These are phyloP conservation scores for Citrullus amarus DNA, from an alignment of 306 rosid species.

Conservation along the genomic window DNA sequence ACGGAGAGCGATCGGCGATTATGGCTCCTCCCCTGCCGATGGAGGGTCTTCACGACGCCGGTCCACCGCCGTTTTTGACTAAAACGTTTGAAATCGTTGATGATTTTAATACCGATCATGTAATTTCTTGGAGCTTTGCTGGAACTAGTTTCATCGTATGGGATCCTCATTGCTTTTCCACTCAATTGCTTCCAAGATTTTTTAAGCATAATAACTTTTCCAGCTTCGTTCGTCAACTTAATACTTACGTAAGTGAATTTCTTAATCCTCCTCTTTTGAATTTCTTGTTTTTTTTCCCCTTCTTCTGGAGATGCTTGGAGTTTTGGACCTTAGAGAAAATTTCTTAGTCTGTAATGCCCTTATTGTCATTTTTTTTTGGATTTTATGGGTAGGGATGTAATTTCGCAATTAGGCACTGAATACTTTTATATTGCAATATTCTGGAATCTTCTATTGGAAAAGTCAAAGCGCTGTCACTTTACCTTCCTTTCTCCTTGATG, in stretches of 20 bases:
- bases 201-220: constrained; percentile 91
- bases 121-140: constrained; percentile 68
- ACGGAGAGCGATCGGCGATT: constrained; percentile 16
- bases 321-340: not conserved
- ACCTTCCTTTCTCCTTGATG: not conserved
- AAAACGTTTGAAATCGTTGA: constrained; percentile 83
- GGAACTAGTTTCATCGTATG: constrained; percentile 75
- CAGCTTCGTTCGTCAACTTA: constrained; percentile 85
- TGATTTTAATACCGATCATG: constrained; percentile 36
- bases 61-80: constrained; percentile 87
- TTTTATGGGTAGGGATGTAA: not conserved
- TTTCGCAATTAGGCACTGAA: not conserved
- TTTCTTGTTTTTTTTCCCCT: not conserved
- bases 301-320: not conserved
- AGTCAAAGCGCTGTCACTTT: not conserved
- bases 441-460: not conserved
- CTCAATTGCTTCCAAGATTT: constrained; percentile 43
- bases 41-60: constrained; percentile 69
- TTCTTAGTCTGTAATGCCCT: not conserved
- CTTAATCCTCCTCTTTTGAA: not conserved
- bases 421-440: not conserved
- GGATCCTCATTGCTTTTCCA: constrained; percentile 64
- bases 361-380: not conserved
- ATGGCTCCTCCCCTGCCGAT: constrained; percentile 52
- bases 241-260: constrained; percentile 62